These are phyloP conservation scores for Eucalyptus caleyi DNA, from an alignment of 345 rosid species.

Conservation along the genomic window DNA sequence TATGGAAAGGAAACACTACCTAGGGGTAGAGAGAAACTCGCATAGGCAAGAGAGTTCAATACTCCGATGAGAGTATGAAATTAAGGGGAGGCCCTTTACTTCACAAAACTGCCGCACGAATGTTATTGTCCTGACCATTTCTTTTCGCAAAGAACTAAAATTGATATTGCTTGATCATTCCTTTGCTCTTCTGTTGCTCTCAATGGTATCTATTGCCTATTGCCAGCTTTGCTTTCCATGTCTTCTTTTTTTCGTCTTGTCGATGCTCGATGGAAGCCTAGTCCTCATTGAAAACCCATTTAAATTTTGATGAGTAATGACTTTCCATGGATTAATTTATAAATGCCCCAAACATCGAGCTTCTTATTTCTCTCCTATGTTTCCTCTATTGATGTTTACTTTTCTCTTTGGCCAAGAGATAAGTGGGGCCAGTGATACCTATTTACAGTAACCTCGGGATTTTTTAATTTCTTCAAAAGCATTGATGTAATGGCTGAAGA, in stretches of 20 bases:
- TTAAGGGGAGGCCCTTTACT: too few relatives aligned
- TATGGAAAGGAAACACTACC: too few relatives aligned
- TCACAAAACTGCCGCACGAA: not conserved
- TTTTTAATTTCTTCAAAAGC: not conserved
- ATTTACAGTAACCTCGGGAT: not conserved
- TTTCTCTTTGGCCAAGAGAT: not conserved
- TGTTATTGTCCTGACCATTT: not conserved
- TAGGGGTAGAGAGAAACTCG: too few relatives aligned
- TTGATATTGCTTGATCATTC: not conserved
- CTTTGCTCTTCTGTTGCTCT: not conserved
- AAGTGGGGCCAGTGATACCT: not conserved
- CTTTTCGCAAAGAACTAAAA: not conserved
- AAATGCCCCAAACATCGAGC: not conserved
- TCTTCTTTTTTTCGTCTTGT: too few relatives aligned
- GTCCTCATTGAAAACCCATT: not conserved
- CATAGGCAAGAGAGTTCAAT: too few relatives aligned
- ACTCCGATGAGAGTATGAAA: too few relatives aligned
- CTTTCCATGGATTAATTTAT: not conserved
- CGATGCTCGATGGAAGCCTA: not conserved
- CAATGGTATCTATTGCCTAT: not conserved
- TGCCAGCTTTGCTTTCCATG: not conserved
- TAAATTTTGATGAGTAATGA: too few relatives aligned
- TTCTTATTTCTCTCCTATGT: not conserved
- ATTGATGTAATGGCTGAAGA: not conserved
- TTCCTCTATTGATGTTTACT: too few relatives aligned